Evolutionary conservation across 1,284 basidiomycete species (phyloP).

Genomic region (Ganoderma lucidum): DNA sequence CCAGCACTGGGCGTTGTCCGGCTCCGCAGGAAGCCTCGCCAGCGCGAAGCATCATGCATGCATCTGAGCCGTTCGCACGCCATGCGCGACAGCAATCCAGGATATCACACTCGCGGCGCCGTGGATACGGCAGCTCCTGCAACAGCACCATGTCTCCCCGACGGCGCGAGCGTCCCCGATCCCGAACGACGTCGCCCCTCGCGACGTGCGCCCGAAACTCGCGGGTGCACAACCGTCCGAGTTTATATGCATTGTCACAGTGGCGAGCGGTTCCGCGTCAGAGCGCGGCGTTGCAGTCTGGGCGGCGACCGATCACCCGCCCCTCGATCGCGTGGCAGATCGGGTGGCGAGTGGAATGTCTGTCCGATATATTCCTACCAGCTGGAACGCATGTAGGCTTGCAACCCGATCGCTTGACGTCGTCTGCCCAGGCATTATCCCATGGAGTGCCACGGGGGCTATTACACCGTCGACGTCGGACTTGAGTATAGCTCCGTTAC

Average conservation of each 20-base stretch:
- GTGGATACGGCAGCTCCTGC: not conserved
- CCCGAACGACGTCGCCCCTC: slow-evolving; percentile 5
- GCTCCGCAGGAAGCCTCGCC: slow-evolving; percentile 10
- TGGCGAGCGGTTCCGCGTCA: slow-evolving; percentile 4
- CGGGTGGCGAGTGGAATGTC: not conserved
- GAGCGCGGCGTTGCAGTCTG: not conserved
- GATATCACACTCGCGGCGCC: slow-evolving; percentile 5
- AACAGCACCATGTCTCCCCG: not conserved
- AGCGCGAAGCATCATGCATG: not conserved
- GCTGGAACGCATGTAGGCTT: not conserved
- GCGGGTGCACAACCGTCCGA: slow-evolving; percentile 1
- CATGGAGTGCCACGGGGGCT: not conserved
- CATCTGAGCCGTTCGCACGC: not conserved
- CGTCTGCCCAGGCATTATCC: not conserved
- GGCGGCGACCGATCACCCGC: slow-evolving; percentile 1
- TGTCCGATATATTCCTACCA: slow-evolving; percentile 8
- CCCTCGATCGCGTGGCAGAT: slow-evolving; percentile 11
- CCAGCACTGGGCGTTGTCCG: slow-evolving; percentile 6
- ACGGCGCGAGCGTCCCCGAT: not conserved
- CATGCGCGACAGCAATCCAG: slow-evolving; percentile 1
- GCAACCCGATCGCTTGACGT: slow-evolving; percentile 11
- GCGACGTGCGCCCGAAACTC: slow-evolving; percentile 2
- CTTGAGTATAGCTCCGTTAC: slow-evolving; percentile 9
- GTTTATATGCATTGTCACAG: not conserved
- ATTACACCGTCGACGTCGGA: not conserved